Evolutionary conservation across 371 early-diverging fungal species (phyloP), one percentile per base, ranked within the genome.

Genomic region (Circinella umbellata): DNA sequence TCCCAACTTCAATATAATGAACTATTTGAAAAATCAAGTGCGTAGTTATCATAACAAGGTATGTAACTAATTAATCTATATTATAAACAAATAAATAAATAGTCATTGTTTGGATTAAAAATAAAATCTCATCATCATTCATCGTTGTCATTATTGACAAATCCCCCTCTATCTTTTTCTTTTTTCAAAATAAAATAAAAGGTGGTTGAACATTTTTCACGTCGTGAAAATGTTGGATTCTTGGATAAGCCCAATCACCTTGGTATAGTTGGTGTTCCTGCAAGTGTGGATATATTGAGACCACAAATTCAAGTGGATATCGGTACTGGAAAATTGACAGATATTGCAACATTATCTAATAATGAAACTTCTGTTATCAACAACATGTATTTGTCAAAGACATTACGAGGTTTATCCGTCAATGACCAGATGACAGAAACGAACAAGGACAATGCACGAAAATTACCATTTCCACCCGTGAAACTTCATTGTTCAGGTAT

Each of bases 251-350:
- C 78, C 27, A 92, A 92, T 71, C 86, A 89, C 11, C 98, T 98
- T 7, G 99, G 99, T 39, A 89, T 99, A 17, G 99, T 99, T 17
- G 99, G 99, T 18, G 99, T 99, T 0, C 99, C 99, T 14, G 99
- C 99, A 8, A 99, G 99, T 80, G 99, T 98, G 69, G 99, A 99
- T 86, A 99, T 99, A 49, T 97, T 99, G 97, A 96, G 97, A 79
- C 88, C 99, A 27, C 99, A 99, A 80, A 98, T 99, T 82, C 88
- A 92, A 78, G 98, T 99, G 11, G 94, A 51, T 51, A 0, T 51
- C 8, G 51, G 17, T 15, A n/a, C 4, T n/a, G 51, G 97, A 76
- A 92, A 93, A 36, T 88, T 80, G 11, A 90, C 88, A 46, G 95
- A 95, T 63, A 90, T 27, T 27, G 2, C 27, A 27, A 27, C 42